Evolutionary conservation across 352 stramenopile species (phyloP).

Genomic region (Thalassiosira oceanica): DNA sequence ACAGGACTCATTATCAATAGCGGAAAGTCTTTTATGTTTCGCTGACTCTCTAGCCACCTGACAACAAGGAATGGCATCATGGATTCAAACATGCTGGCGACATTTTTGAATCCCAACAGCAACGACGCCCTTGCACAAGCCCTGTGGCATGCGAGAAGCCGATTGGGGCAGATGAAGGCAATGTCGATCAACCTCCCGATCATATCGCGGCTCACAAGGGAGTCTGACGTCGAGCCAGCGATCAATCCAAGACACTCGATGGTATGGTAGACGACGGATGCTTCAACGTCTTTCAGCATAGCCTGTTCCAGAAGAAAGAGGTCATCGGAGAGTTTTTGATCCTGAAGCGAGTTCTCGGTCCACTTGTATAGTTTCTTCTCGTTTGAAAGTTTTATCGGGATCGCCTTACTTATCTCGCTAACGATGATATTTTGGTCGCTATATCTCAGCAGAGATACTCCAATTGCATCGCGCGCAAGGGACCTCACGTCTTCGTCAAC

Average conservation of each 20-base stretch:
- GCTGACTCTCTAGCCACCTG: conserved; percentile 51
- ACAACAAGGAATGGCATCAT: conserved; percentile 46
- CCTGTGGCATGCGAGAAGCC: conserved; percentile 41
- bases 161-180: conserved; percentile 12
- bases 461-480: conserved; percentile 42
- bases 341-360: conserved; percentile 26
- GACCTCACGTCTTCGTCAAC: conserved; percentile 48
- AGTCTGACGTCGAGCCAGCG: conserved; percentile 45
- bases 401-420: conserved; percentile 30
- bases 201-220: conserved; percentile 32
- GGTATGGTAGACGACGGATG: conserved; percentile 48
- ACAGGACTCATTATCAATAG: conserved; percentile 48
- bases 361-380: conserved; percentile 47
- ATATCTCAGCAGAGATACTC: conserved; percentile 40
- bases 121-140: conserved; percentile 48
- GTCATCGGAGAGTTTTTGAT: conserved; percentile 48
- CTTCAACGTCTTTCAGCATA: conserved; percentile 31
- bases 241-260: conserved; percentile 55
- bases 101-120: conserved; percentile 42
- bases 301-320: conserved; percentile 39
- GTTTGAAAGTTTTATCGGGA: conserved; percentile 27
- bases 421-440: conserved; percentile 41
- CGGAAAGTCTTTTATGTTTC: conserved; percentile 42
- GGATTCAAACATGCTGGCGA: conserved; percentile 42
- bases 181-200: conserved; percentile 59